Evolutionary conservation across 1,284 basidiomycete species (phyloP).

Genomic region (Moniliella sp.): DNA sequence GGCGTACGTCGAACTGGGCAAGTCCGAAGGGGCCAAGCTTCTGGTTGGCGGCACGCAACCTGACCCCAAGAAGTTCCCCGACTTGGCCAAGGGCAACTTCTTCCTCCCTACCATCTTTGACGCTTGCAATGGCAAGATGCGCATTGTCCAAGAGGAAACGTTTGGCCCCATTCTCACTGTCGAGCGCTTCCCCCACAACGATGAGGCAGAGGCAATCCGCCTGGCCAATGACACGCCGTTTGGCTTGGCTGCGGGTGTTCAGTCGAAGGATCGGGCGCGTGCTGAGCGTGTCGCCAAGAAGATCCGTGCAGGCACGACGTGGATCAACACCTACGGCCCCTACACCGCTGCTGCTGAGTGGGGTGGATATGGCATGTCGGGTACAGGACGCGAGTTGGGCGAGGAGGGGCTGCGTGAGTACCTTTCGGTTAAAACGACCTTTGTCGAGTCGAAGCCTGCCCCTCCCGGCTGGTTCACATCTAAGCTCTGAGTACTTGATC

Average conservation of each 20-base stretch:
- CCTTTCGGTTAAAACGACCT: conserved; percentile 27
- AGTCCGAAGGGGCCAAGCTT: conserved; percentile 21
- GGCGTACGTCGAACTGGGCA: conserved; percentile 16
- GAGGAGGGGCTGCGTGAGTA: conserved; percentile 29
- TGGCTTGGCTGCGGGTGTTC: conserved; percentile 29
- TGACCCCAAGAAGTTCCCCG: conserved; percentile 12
- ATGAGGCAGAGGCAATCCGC: conserved; percentile 21
- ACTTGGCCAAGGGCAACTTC: conserved; percentile 27
- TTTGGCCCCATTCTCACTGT: conserved; percentile 32
- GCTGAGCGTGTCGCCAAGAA: conserved; percentile 21
- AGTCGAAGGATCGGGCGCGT: conserved; percentile 13
- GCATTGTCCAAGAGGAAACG: conserved; percentile 31
- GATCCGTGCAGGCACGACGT: conserved; percentile 28
- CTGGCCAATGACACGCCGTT: conserved; percentile 32
- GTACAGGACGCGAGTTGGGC: conserved; percentile 30
- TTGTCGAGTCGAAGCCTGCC: conserved; percentile 19
- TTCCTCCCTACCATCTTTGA: conserved; percentile 31
- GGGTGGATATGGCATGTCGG: conserved; percentile 30
- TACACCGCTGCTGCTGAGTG: conserved; percentile 30
- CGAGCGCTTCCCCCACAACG: conserved; percentile 26
- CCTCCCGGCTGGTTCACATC: conserved; percentile 27
- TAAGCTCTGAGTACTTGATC: conserved; percentile 5
- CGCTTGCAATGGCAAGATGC: conserved; percentile 27
- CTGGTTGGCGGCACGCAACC: conserved; percentile 21
- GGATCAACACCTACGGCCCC: conserved; percentile 27